Conservation (phyloP, 1,284 basidiomycete species). For the Exobasidium cylindrosporum region DNA sequence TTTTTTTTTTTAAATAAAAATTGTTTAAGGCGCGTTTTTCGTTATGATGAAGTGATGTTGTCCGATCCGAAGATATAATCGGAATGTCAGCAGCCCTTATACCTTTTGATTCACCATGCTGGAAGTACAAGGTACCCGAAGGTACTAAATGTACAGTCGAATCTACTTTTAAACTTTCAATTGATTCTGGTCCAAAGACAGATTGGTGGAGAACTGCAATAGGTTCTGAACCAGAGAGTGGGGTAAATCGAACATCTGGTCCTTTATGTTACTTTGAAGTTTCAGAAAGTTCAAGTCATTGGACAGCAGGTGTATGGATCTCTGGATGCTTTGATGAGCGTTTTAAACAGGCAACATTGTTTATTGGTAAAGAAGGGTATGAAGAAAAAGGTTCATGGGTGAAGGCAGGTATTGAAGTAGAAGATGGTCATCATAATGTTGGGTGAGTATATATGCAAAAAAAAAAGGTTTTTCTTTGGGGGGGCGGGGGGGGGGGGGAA, state of each 20-base stretch:
- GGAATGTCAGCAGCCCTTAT: background rate
- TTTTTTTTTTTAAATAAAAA: too few species aligned
- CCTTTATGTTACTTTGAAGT: conserved; percentile 3
- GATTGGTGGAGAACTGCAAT: conserved; percentile 12
- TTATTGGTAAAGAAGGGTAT: conserved; percentile 1
- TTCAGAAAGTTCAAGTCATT: background rate
- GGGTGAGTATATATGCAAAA: background rate
- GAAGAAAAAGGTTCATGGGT: conserved; percentile 1
- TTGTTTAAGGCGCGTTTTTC: too few species aligned
- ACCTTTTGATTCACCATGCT: background rate
- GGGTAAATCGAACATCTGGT: background rate
- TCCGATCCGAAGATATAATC: too few species aligned
- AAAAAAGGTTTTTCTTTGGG: background rate
- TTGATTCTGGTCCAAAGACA: conserved; percentile 3
- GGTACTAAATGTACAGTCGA: background rate
- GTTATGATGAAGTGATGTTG: too few species aligned
- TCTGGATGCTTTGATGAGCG: background rate
- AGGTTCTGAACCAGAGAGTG: conserved; percentile 1
- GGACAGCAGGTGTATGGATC: conserved; percentile 9
- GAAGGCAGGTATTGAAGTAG: conserved; percentile 8
- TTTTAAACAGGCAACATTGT: conserved; percentile 8
- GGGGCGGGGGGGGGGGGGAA: too few species aligned
- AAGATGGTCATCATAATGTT: conserved; percentile 4
- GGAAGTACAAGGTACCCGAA: background rate
- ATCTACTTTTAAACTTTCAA: background rate